Evolutionary conservation across 2,329 filamentous ascomycete species (phyloP), one percentile per base, ranked within the genome.

Genomic region (Xylariomycetidae sp.): DNA sequence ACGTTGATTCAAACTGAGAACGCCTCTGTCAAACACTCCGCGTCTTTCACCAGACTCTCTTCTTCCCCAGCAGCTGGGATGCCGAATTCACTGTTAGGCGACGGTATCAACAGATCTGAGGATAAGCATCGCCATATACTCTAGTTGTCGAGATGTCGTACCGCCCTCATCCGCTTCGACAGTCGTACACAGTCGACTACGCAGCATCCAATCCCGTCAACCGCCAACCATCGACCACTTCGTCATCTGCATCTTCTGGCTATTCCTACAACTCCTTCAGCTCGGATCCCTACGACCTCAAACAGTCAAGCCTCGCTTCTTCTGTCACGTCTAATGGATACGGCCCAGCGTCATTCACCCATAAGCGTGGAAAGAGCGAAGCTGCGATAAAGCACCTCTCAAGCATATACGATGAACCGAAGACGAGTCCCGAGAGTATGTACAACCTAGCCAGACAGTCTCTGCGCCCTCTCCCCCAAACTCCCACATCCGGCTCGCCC

Each of bases 321-420:
- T 90, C 86, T 19, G 72, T 78, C 43, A 73, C 73, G n/a, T 87
- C 85, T 20, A 78, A 76, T 56, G 68, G 67, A 28, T 75, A 77
- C 57, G 59, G 61, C 38, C 56, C 56, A 39, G 44, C 45, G 17
- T 46, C 36, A 20, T 50, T 61, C 40, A 70, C 72, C 30, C 86
- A 90, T 54, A 84, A 80, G 58, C 78, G 87, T 56, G 85, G 85
- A 40, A 73, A 80, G 58, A 90, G 85, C 62, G 85, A 92, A 67
- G 74, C 74, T 37, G 71, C 72, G 18, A 38, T 54, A 38, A 54
- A 8, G 8, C 20, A 23, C 20, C 20, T 8, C 8, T 23, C 67
- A 60, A 58, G 70, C 54, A 63, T 68, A 54, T 46, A 53, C 17
- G 58, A 66, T 54, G 57, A 67, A 42, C 48, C 62, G 33, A 61